phyloP scores from a whole-genome alignment of 345 rosid species.

The Draba incana region DNA sequence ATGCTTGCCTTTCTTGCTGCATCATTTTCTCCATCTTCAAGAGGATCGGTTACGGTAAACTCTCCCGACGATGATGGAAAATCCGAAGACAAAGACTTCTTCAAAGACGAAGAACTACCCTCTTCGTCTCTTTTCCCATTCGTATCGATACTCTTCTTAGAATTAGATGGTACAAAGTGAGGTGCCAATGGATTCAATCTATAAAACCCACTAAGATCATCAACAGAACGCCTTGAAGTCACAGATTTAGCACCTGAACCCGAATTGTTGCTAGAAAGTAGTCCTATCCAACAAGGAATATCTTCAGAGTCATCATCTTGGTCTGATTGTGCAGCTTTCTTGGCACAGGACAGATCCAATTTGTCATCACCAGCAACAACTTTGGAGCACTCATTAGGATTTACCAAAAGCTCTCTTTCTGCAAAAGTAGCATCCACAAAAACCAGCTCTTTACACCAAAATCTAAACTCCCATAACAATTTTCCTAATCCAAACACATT shows the following conservation, averaged over 20 bases:
- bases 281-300: conserved; percentile 76
- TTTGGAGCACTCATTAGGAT: conserved; percentile 15
- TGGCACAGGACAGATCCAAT: conserved; percentile 32
- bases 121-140: conserved; percentile 35
- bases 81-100: conserved; percentile 40
- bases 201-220: conserved; percentile 37
- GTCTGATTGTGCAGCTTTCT: conserved; percentile 23
- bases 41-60: conserved; percentile 7
- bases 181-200: conserved; percentile 61
- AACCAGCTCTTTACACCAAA: conserved; percentile 7
- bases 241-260: conserved; percentile 24
- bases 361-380: conserved; percentile 31
- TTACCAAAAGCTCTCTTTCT: conserved; percentile 11
- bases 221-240: conserved; percentile 34
- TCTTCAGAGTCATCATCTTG: conserved; percentile 57
- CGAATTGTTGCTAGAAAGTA: conserved; percentile 13
- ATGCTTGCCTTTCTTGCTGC: conserved; percentile 1
- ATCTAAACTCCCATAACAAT: not conserved
- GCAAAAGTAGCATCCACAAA: conserved; percentile 13
- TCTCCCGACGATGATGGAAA: conserved; percentile 39
- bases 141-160: conserved; percentile 35
- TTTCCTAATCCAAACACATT: not conserved
- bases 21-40: conserved; percentile 15
- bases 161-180: conserved; percentile 49
- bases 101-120: conserved; percentile 34